Evolutionary conservation across 257 asterid genomes (phyloP), one percentile per base, ranked within the genome.

Genomic region (Solanum chiquidenum): DNA sequence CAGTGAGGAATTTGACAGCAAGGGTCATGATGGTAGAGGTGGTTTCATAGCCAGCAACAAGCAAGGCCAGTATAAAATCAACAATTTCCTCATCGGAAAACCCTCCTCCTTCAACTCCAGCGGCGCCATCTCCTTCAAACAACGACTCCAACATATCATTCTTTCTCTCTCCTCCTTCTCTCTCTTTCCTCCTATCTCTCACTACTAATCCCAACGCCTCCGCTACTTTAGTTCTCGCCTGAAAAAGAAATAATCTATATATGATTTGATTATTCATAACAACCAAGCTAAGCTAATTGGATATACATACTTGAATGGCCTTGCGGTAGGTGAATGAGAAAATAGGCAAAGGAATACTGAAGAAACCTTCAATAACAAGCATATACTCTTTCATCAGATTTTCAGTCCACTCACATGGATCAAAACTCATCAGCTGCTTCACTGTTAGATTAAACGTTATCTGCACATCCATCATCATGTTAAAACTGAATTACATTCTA

Each of bases 391-490:
- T 95, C 99, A 96, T 97, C 52, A 97, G 91, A n/a, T 94, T 94
- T 89, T 94, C 98, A 11, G 99, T 95, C 99, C 98, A 95, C 92
- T 96, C 98, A 88, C 99, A 95, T 12, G 98, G 99, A 96, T 97
- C 99, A 86, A 97, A 92, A 91, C 99, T 97, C 99, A 97, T 94
- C 82, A 97, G 88, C 89, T 93, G 99, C 97, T 97, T 97, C 93
- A 97, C 98, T 87, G 96, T 94, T 86, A 97, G 89, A 88, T 94
- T 91, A 94, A 97, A 97, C 88, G 98, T 97, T 33, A 97, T 97
- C 99, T 97, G 98, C 94, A 89, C 42, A 85, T 38, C 21, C 60
- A 49, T 34, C 73, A 9, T 42, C 27, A 40, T 38, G 60, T 76
- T 7, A 76, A 23, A 73, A 72, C 80, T 34, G 23, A 62, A 58